phyloP scores from a whole-genome alignment of 2,329 filamentous ascomycete genomes.

The Dichotomopilus funicola region DNA sequence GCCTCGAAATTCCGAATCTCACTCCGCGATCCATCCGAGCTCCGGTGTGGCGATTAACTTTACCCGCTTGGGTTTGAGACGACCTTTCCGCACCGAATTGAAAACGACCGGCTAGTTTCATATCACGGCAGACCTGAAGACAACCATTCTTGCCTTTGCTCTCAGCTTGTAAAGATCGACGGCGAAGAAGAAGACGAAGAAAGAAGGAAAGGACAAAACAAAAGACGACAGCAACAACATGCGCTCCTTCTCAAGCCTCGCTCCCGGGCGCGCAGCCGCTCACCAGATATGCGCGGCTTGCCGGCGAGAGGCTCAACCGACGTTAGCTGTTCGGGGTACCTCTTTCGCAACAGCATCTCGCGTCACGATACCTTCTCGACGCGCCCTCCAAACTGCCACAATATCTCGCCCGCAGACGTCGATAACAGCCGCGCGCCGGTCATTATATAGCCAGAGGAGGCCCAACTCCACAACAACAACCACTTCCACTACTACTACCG shows the following conservation, averaged over 20 bases:
- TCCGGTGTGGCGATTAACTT: too few relatives aligned
- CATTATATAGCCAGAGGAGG: background rate
- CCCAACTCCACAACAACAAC: conserved; percentile 2
- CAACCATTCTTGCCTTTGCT: too few relatives aligned
- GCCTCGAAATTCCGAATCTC: background rate
- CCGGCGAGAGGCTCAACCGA: conserved; percentile 6
- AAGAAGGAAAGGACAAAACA: background rate
- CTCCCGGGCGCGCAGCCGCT: conserved; percentile 13
- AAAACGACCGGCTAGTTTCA: too few relatives aligned
- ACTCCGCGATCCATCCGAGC: background rate
- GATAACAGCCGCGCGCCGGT: background rate
- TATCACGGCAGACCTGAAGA: too few relatives aligned
- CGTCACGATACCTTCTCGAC: background rate
- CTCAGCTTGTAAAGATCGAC: too few relatives aligned
- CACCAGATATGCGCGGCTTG: conserved; percentile 17
- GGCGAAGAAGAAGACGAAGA: background rate
- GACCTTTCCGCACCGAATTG: too few relatives aligned
- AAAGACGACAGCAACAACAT: conserved; percentile 3
- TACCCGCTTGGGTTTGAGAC: too few relatives aligned
- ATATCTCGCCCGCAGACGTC: background rate
- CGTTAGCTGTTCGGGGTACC: background rate
- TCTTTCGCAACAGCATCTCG: background rate
- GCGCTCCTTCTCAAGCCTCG: conserved; percentile 12
- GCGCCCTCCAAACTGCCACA: background rate
- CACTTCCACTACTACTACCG: background rate